phyloP scores from a whole-genome alignment of 805 yeast genomes.

The Saccharomycopsis sp. region DNA sequence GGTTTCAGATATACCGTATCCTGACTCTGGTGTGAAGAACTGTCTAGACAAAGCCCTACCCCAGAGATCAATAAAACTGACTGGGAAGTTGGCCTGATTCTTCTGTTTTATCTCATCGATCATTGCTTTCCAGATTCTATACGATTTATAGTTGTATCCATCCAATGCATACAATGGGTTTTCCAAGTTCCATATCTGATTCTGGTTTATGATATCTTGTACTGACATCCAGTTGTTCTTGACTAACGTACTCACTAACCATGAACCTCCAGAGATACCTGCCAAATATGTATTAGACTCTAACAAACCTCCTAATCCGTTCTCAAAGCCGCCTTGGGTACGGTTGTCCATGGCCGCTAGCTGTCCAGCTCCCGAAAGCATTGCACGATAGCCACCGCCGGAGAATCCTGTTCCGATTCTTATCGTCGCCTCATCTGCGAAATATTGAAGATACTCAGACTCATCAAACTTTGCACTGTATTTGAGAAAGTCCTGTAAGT shows the following conservation, averaged over 20 bases:
- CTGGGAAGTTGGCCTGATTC: conserved; percentile 55
- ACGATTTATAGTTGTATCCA: conserved; percentile 39
- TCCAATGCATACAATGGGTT: conserved; percentile 60
- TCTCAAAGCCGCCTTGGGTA: conserved; percentile 45
- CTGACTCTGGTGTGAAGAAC: conserved; percentile 51
- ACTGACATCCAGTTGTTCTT: conserved; percentile 70
- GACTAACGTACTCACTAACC: conserved; percentile 67
- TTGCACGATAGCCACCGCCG: conserved; percentile 93
- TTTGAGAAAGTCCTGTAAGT: conserved; percentile 40
- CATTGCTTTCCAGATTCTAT: conserved; percentile 12
- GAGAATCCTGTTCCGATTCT: conserved; percentile 57
- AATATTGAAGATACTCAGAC: conserved; percentile 17
- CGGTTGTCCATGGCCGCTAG: conserved; percentile 73
- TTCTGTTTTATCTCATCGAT: conserved; percentile 44
- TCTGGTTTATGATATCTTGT: conserved; percentile 43
- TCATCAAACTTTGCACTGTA: conserved; percentile 27
- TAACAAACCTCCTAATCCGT: conserved; percentile 67
- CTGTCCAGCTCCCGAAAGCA: conserved; percentile 80
- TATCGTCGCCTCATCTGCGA: conserved; percentile 23
- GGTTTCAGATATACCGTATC: conserved; percentile 56
- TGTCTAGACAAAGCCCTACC: conserved; percentile 68
- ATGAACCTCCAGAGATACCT: conserved; percentile 82
- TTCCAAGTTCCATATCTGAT: conserved; percentile 28
- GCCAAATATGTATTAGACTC: conserved; percentile 65
- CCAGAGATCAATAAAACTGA: conserved; percentile 71